These are phyloP conservation scores for Skeletonema marinoi DNA, from an alignment of 108 stramenopile species.

Conservation along the genomic window DNA sequence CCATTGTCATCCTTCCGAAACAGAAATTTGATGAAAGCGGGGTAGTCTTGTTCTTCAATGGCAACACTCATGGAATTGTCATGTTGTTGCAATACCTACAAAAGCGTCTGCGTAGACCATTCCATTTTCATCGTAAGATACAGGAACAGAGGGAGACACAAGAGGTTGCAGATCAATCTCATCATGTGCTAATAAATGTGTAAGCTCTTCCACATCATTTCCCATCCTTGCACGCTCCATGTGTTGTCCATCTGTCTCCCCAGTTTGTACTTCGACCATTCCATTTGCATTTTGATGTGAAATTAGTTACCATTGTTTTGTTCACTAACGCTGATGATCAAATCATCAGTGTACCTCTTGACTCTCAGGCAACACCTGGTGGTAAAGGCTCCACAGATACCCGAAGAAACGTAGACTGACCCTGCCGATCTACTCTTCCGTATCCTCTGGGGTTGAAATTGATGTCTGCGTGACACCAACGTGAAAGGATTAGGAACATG, in stretches of 20 bases:
- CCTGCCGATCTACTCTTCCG: neutral
- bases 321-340: neutral
- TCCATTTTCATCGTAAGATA: constrained; percentile 34
- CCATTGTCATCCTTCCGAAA: constrained; percentile 41
- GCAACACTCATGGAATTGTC: neutral
- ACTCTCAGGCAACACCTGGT: neutral
- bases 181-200: neutral
- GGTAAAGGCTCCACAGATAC: neutral
- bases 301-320: neutral
- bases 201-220: neutral
- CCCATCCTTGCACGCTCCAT: neutral
- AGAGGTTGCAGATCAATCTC: constrained; percentile 4
- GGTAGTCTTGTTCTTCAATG: constrained; percentile 26
- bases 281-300: neutral
- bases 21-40: constrained; percentile 29
- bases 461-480: neutral
- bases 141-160: constrained; percentile 25
- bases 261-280: neutral
- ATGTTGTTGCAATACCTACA: neutral
- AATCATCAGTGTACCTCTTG: neutral
- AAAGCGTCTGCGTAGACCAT: constrained; percentile 26
- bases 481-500: neutral
- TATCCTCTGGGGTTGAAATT: neutral
- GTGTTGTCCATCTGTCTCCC: constrained; percentile 1
- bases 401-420: neutral